These are phyloP conservation scores for Raddia guianensis DNA, from an alignment of 176 grass and related monocot species.

Conservation along the genomic window DNA sequence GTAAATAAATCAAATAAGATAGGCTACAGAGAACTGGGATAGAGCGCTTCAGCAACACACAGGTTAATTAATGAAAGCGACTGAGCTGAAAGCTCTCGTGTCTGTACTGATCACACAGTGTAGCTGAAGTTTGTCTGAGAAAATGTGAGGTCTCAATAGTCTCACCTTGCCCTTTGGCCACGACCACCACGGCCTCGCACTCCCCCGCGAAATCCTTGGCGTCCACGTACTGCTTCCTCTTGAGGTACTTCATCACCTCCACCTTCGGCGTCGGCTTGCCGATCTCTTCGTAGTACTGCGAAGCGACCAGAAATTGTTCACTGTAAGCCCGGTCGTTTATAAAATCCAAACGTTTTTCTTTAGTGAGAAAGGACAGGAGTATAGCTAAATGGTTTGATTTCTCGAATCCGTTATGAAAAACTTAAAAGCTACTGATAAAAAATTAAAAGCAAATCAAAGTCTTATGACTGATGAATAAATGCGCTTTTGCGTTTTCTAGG, in stretches of 20 bases:
- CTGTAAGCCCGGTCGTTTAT: too few relatives aligned
- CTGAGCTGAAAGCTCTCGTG: neutral
- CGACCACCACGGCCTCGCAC: constrained; percentile 91
- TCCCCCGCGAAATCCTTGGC: constrained; percentile 93
- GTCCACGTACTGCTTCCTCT: constrained; percentile 78
- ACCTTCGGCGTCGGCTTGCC: constrained; percentile 95
- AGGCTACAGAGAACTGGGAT: too few relatives aligned
- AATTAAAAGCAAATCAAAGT: too few relatives aligned
- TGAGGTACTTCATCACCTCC: constrained; percentile 95
- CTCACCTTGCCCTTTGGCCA: constrained; percentile 94
- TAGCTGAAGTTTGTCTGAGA: neutral
- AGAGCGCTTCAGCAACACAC: neutral
- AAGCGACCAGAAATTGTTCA: neutral
- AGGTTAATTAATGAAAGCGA: neutral
- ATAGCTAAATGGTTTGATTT: too few relatives aligned
- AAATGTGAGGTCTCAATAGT: neutral
- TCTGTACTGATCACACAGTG: neutral
- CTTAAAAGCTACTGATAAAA: too few relatives aligned
- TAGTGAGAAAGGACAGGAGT: too few relatives aligned
- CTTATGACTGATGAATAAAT: too few relatives aligned
- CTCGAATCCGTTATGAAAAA: too few relatives aligned
- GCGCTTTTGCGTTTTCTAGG: too few relatives aligned
- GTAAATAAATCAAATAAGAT: too few relatives aligned
- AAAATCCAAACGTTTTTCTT: too few relatives aligned
- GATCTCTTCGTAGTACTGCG: constrained; percentile 93